phyloP scores from a whole-genome alignment of 345 rosid species.

The Salix exigua region DNA sequence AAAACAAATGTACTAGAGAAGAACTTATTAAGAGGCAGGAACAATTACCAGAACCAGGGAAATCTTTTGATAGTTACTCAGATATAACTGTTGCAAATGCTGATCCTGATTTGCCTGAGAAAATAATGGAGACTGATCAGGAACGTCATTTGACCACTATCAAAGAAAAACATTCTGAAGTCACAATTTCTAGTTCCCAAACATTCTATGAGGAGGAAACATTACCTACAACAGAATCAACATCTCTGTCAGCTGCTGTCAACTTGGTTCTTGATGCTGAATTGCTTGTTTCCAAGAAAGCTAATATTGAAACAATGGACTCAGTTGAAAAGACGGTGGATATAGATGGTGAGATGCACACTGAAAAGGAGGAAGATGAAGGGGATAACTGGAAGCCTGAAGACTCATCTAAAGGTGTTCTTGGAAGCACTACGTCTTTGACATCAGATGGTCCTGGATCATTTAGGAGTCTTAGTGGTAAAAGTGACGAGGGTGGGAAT shows the following conservation, averaged over 20 bases:
- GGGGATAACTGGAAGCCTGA: slow-evolving; percentile 64
- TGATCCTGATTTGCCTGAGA: slow-evolving; percentile 50
- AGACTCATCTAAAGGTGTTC: slow-evolving; percentile 49
- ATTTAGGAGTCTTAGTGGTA: slow-evolving; percentile 73
- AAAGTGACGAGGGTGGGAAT: slow-evolving; percentile 77
- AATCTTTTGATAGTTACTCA: slow-evolving; percentile 32
- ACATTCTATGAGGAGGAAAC: slow-evolving; percentile 17
- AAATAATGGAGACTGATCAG: slow-evolving; percentile 49
- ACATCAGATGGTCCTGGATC: slow-evolving; percentile 76
- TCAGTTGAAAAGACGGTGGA: slow-evolving; percentile 51
- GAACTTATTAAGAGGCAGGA: slow-evolving; percentile 35
- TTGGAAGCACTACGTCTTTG: slow-evolving; percentile 44
- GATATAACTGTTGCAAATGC: slow-evolving; percentile 38
- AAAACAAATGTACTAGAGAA: slow-evolving; percentile 25
- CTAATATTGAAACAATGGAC: slow-evolving; percentile 35
- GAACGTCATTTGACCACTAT: slow-evolving; percentile 40
- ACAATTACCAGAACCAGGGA: slow-evolving; percentile 24
- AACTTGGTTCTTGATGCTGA: slow-evolving; percentile 39
- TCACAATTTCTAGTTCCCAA: slow-evolving; percentile 25
- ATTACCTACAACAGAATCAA: slow-evolving; percentile 2
- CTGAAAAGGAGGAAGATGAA: slow-evolving; percentile 60
- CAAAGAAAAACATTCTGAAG: slow-evolving; percentile 39
- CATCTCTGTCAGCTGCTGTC: slow-evolving; percentile 19
- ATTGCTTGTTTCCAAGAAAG: slow-evolving; percentile 32
- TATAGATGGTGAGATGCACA: slow-evolving; percentile 39